phyloP scores from a whole-genome alignment of 805 yeast species.

The Danielia reshetovae region DNA sequence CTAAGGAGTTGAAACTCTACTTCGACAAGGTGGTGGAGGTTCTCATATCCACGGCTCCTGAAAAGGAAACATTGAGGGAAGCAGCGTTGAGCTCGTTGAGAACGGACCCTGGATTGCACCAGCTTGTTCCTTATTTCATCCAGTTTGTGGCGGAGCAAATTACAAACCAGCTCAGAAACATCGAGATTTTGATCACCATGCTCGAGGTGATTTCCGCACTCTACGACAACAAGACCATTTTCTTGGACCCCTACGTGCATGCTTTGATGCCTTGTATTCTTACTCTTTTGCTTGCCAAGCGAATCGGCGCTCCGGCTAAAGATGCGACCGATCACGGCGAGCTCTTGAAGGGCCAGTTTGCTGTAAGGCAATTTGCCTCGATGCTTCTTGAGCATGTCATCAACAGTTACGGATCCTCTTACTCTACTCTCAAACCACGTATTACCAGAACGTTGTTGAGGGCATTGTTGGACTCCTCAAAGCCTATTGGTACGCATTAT shows the following conservation, averaged over 20 bases:
- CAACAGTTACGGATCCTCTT: slow-evolving; percentile 73
- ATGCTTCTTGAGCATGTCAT: slow-evolving; percentile 77
- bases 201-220: slow-evolving; percentile 84
- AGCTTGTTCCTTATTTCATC: slow-evolving; percentile 91
- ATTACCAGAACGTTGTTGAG: slow-evolving; percentile 89
- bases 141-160: slow-evolving; percentile 95
- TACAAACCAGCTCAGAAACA: slow-evolving; percentile 76
- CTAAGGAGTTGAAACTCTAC: slow-evolving; percentile 89
- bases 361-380: slow-evolving; percentile 85
- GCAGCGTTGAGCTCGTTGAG: slow-evolving; percentile 84
- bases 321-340: slow-evolving; percentile 30
- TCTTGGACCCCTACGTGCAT: slow-evolving; percentile 93
- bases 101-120: slow-evolving; percentile 95
- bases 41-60: slow-evolving; percentile 53
- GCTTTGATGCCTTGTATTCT: slow-evolving; percentile 95
- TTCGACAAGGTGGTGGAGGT: slow-evolving; percentile 88
- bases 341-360: slow-evolving; percentile 38
- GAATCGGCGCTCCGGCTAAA: slow-evolving; percentile 58
- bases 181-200: slow-evolving; percentile 73
- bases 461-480: slow-evolving; percentile 81
- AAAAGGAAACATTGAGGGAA: slow-evolving; percentile 54
- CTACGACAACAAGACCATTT: slow-evolving; percentile 76
- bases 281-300: slow-evolving; percentile 83
- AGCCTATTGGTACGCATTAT: slow-evolving; percentile 84
- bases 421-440: slow-evolving; percentile 86